phyloP scores from a whole-genome alignment of 768 basidiomycete species.

The Auricularia sp. region DNA sequence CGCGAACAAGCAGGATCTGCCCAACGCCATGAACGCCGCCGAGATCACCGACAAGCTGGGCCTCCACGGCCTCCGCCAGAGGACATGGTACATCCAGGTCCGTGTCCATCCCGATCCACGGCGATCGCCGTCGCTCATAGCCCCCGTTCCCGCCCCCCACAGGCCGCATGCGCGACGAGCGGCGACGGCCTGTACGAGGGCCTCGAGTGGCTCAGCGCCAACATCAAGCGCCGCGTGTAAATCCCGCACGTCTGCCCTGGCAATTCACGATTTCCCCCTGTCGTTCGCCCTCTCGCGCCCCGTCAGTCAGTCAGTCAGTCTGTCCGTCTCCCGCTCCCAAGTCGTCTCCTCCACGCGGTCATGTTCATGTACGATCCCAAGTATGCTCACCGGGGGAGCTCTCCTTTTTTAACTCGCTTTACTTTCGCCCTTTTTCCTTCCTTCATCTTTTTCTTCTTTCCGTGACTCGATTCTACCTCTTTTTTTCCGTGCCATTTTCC shows the following conservation, averaged over 20 bases:
- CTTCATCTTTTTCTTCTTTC: not conserved
- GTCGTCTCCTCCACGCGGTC: not conserved
- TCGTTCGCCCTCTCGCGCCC: too few species aligned
- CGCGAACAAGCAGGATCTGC: constrained; percentile 99
- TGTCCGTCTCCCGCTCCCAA: not conserved
- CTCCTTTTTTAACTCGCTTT: constrained; percentile 1
- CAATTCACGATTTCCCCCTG: too few species aligned
- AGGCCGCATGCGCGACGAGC: constrained; percentile 97
- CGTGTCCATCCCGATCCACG: constrained; percentile 4
- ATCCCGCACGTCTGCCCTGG: not conserved
- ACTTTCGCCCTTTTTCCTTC: not conserved
- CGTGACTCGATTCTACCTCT: not conserved
- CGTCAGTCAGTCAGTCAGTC: not conserved
- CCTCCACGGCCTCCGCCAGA: constrained; percentile 90
- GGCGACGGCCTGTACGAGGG: constrained; percentile 99
- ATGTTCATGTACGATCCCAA: constrained; percentile 2
- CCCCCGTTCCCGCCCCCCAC: constrained; percentile 10
- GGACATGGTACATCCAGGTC: constrained; percentile 97
- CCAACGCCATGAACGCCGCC: constrained; percentile 98
- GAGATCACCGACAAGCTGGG: constrained; percentile 99
- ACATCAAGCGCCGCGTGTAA: constrained; percentile 81
- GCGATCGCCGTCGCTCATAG: constrained; percentile 6
- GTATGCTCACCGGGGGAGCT: constrained; percentile 2
- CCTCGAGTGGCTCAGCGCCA: constrained; percentile 90
- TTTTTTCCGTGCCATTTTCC: too few species aligned